Evolutionary conservation across 495 filamentous ascomycete genomes (phyloP), one percentile per base, ranked within the genome.

Genomic region (Penicillium goetzii): DNA sequence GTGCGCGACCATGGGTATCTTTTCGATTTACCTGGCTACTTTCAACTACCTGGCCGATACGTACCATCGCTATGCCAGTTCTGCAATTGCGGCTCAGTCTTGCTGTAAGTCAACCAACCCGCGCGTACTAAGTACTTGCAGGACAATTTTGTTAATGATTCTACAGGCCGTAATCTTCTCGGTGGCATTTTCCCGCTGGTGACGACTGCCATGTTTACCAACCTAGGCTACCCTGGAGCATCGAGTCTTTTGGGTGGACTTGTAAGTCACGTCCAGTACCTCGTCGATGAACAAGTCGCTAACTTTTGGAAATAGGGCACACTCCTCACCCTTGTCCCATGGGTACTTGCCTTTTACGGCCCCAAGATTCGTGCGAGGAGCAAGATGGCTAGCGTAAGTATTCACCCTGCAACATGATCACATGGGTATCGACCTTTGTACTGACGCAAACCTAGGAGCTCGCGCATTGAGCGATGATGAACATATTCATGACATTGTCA

Each of bases 11-110:
- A 91, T 96, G 81, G 93, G 93, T 11, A 96, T 98, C 56, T 92
- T 91, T 70, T 88, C 86, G 45, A 86, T 97, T 49, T 97, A 97
- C 70, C 81, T 98, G 8, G 91, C 93, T 1, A 89, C 91, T 0
- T 97, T 97, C 78, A 98, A 97, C 68, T 97, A 97, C 66, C 83
- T 97, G 15, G 92, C 93, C n/a, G 94, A 97, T 74, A 89, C 85
- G 2, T 98, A 97, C 73, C 89, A 92, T 70, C 80, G 84, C 0
- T 96, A 92, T 67, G 92, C 93, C 2, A 91, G 87, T 58, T 95
- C 90, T 10, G 93, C 93, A 3, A 80, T 97, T 50, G 94, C 94
- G 2, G 92, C 93, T 12, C 93, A 97, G 76, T 89, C 85, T 6
- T 94, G 92, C 68, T 88, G 86, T 81, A 67, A 30, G 78, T 69